phyloP scores from a whole-genome alignment of 2,329 filamentous ascomycete genomes.

The Cercospora brassicicola region DNA sequence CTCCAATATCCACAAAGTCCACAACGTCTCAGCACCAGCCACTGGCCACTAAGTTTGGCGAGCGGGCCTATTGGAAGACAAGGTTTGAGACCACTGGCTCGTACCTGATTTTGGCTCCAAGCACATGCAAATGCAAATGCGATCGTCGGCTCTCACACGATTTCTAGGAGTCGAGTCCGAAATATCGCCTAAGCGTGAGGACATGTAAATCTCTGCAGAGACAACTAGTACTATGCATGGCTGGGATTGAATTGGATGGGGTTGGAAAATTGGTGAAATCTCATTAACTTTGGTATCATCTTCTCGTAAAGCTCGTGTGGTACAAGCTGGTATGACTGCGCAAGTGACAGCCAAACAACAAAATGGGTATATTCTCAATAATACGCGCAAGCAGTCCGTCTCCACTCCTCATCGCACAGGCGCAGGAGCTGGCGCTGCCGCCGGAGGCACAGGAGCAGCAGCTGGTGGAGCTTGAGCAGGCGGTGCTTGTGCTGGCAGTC shows the following conservation, averaged over 20 bases:
- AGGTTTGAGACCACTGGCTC: neutral
- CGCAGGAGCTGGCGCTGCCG: neutral
- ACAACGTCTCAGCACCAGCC: neutral
- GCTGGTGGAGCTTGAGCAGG: neutral
- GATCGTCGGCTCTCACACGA: neutral
- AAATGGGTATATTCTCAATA: neutral
- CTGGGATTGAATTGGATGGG: too few relatives aligned
- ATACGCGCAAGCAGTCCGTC: neutral
- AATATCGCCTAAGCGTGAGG: too few relatives aligned
- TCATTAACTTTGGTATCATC: neutral
- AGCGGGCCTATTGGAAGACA: neutral
- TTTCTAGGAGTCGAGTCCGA: neutral
- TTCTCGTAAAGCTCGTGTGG: neutral
- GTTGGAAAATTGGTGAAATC: too few relatives aligned
- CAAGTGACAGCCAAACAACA: neutral
- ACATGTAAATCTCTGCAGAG: too few relatives aligned
- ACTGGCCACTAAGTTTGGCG: too few relatives aligned
- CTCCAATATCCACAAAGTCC: neutral
- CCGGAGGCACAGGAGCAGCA: neutral
- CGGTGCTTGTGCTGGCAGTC: neutral
- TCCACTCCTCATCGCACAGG: neutral
- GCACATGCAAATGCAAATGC: neutral
- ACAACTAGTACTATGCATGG: too few relatives aligned
- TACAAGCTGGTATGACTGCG: neutral
- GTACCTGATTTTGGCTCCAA: neutral